Conservation (phyloP, 2,329 filamentous ascomycete species). For the Apiospora marii region DNA sequence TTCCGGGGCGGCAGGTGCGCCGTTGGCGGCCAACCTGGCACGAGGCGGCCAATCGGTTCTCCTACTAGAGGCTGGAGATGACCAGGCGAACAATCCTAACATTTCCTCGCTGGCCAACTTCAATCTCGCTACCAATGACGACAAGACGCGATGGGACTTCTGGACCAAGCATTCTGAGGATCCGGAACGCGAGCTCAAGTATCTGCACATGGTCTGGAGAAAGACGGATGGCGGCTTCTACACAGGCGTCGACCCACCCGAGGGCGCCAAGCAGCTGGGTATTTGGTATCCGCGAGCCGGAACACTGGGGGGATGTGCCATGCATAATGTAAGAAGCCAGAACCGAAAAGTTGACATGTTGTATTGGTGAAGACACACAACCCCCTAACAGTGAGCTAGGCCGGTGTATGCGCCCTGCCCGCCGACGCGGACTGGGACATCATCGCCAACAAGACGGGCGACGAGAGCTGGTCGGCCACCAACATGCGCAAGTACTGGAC, state of each 20-base stretch:
- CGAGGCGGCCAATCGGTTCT: constrained; percentile 61
- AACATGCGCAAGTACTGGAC: constrained; percentile 39
- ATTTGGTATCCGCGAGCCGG: constrained; percentile 46
- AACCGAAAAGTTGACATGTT: not conserved
- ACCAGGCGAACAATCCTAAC: constrained; percentile 45
- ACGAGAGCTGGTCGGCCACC: constrained; percentile 38
- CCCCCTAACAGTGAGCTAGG: constrained; percentile 19
- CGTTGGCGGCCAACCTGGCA: constrained; percentile 61
- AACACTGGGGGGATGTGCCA: constrained; percentile 45
- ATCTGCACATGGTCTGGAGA: constrained; percentile 41
- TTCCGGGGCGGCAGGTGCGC: constrained; percentile 61
- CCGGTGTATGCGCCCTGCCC: constrained; percentile 39
- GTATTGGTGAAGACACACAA: constrained; percentile 23
- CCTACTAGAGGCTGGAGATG: constrained; percentile 64
- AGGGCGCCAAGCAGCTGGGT: constrained; percentile 41
- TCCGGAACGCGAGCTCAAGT: constrained; percentile 57
- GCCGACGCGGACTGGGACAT: constrained; percentile 42
- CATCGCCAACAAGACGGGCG: constrained; percentile 40
- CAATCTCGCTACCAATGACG: constrained; percentile 51
- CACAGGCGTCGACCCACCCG: constrained; percentile 42
- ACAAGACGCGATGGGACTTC: constrained; percentile 60
- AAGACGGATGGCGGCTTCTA: constrained; percentile 42
- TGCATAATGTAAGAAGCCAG: constrained; percentile 35
- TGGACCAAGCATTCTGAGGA: constrained; percentile 63
- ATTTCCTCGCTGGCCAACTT: constrained; percentile 41